phyloP scores from a whole-genome alignment of 176 grass and related monocot species.

The Aegilops longissima region DNA sequence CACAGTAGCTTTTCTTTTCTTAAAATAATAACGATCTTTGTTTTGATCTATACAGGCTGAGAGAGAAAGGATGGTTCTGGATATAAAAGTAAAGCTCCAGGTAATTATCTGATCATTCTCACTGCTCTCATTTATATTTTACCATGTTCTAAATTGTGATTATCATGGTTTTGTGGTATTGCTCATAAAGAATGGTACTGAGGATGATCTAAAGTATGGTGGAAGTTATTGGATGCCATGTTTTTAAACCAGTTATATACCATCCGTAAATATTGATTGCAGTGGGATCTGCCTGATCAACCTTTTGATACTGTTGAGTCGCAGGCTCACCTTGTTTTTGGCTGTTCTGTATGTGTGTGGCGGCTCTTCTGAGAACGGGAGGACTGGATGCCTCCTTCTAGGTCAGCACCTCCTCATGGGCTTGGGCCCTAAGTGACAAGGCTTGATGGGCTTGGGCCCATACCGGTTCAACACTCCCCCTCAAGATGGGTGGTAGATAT shows the following conservation, averaged over 20 bases:
- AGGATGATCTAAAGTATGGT: conserved; percentile 17
- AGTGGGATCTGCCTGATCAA: neutral
- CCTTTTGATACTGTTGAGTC: neutral
- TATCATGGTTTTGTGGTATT: neutral
- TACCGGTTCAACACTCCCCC: too few species aligned
- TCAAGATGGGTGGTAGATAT: too few species aligned
- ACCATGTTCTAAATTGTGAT: neutral
- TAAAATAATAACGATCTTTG: neutral
- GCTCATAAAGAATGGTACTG: conserved; percentile 1
- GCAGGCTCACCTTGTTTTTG: too few species aligned
- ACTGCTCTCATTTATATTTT: conserved; percentile 16
- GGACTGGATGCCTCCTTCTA: too few species aligned
- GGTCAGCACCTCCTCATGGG: too few species aligned
- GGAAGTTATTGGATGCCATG: neutral
- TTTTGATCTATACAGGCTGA: conserved; percentile 68
- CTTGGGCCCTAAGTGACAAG: too few species aligned
- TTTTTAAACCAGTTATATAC: neutral
- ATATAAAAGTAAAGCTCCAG: conserved; percentile 99
- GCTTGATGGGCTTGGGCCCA: too few species aligned
- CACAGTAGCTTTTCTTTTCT: conserved; percentile 6
- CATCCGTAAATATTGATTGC: neutral
- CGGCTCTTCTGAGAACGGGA: too few species aligned
- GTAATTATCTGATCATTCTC: conserved; percentile 46
- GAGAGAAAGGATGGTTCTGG: conserved; percentile 95
- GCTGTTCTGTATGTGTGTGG: too few species aligned